These are phyloP conservation scores for Thermomyces lanuginosus DNA, from an alignment of 2,329 filamentous ascomycete species.

Conservation along the genomic window DNA sequence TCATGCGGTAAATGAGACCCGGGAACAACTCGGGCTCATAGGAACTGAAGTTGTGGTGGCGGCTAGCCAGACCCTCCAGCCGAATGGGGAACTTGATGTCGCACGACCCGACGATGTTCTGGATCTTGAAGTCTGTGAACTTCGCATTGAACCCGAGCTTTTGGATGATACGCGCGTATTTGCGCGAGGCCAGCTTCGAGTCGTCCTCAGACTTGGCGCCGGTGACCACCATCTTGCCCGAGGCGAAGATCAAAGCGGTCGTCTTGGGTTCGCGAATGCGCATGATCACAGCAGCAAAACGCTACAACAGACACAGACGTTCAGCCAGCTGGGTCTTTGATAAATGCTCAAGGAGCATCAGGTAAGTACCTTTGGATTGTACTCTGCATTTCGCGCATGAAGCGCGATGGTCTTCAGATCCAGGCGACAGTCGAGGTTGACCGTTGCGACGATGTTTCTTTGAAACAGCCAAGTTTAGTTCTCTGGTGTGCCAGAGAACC, in stretches of 20 bases:
- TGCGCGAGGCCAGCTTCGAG: constrained; percentile 88
- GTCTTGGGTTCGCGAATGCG: constrained; percentile 98
- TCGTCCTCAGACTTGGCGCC: constrained; percentile 97
- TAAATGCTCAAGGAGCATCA: constrained; percentile 14
- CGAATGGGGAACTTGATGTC: constrained; percentile 99
- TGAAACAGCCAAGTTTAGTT: constrained; percentile 31
- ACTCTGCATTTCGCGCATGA: constrained; percentile 95
- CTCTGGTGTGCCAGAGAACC: constrained; percentile 30
- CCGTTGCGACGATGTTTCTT: constrained; percentile 98
- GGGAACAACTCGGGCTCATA: constrained; percentile 98
- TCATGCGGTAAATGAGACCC: constrained; percentile 99
- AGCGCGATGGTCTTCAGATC: constrained; percentile 98
- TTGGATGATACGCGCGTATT: constrained; percentile 98
- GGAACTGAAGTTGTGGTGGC: constrained; percentile 98
- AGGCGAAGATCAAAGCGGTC: constrained; percentile 92
- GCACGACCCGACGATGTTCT: constrained; percentile 97
- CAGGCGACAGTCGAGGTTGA: constrained; percentile 92
- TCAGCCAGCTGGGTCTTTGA: constrained; percentile 30
- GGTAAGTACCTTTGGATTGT: constrained; percentile 77
- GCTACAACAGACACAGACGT: constrained; percentile 41
- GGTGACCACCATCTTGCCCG: constrained; percentile 98
- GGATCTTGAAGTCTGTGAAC: constrained; percentile 99
- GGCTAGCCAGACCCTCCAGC: constrained; percentile 82
- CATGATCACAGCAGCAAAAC: constrained; percentile 99
- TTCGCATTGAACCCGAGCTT: constrained; percentile 99